phyloP scores from a whole-genome alignment of 176 grass and related monocot species.

The Canna indica region DNA sequence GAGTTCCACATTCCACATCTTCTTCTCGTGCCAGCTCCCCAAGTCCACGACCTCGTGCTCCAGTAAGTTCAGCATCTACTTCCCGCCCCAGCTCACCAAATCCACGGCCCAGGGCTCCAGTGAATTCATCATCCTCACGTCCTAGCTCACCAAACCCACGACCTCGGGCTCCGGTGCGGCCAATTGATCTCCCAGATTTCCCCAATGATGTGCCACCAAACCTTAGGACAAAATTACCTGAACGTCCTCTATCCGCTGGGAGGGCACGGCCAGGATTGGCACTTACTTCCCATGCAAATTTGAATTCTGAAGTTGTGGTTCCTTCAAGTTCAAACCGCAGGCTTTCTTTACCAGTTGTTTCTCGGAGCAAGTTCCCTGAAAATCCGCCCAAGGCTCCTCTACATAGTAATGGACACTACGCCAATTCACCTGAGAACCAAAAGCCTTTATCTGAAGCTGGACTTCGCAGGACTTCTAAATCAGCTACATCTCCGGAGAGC shows the following conservation, averaged over 20 bases:
- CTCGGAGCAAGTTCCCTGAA: conserved; percentile 64
- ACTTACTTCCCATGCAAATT: conserved; percentile 31
- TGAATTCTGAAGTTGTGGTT: conserved; percentile 34
- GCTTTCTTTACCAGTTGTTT: conserved; percentile 59
- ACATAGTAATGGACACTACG: conserved; percentile 45
- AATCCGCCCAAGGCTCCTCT: conserved; percentile 39
- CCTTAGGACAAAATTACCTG: conserved; percentile 69
- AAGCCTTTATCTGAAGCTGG: conserved; percentile 36
- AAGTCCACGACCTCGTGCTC: conserved; percentile 30
- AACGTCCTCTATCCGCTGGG: conserved; percentile 57
- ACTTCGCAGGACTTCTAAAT: conserved; percentile 18
- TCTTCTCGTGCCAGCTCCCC: conserved; percentile 44
- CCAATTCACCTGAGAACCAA: conserved; percentile 26
- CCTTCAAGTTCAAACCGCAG: conserved; percentile 42
- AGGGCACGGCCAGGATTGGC: conserved; percentile 53
- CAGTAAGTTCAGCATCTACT: conserved; percentile 38
- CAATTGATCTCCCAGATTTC: conserved; percentile 82
- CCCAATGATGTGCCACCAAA: conserved; percentile 74
- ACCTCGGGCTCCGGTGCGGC: conserved; percentile 45
- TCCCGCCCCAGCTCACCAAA: conserved; percentile 77
- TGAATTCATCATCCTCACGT: conserved; percentile 50
- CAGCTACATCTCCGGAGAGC: conserved; percentile 36
- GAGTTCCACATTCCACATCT: background rate
- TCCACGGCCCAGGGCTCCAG: conserved; percentile 29
- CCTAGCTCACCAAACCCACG: conserved; percentile 68